Conservation (phyloP, 2,329 filamentous ascomycete species). For the Aspergillus neoniger region DNA sequence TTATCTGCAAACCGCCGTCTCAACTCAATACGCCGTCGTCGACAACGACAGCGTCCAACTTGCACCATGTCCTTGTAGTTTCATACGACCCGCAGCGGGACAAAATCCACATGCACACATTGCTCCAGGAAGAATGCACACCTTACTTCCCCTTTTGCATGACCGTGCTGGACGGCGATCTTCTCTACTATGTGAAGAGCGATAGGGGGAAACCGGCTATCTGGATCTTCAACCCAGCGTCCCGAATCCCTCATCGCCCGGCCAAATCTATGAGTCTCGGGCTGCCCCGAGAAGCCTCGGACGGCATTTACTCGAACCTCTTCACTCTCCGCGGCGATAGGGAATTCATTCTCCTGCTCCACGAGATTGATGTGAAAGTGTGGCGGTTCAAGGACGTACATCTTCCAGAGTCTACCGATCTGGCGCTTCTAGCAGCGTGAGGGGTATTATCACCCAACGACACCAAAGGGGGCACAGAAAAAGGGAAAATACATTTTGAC, state of each 20-base stretch:
- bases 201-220: slow-evolving; percentile 20
- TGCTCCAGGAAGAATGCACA: slow-evolving; percentile 7
- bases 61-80: slow-evolving; percentile 7
- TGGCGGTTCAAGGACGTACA: slow-evolving; percentile 27
- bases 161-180: slow-evolving; percentile 13
- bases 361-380: slow-evolving; percentile 19
- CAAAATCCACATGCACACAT: slow-evolving; percentile 15
- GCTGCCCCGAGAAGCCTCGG: slow-evolving; percentile 14
- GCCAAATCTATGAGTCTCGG: slow-evolving; percentile 15
- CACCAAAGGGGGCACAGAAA: not conserved
- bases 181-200: slow-evolving; percentile 24
- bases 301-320: slow-evolving; percentile 3
- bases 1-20: slow-evolving; percentile 1
- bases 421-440: no score
- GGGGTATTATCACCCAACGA: slow-evolving; percentile 3
- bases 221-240: slow-evolving; percentile 21
- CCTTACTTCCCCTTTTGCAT: slow-evolving; percentile 12
- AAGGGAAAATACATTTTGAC: slow-evolving; percentile 13
- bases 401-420: not conserved
- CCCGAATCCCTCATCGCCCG: slow-evolving; percentile 13
- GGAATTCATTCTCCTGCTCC: slow-evolving; percentile 20
- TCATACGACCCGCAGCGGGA: slow-evolving; percentile 15
- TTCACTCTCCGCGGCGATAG: slow-evolving; percentile 23
- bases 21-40: not conserved
- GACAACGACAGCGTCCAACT: not conserved